Conservation (phyloP, 139 green algal genomes). For the Haematococcus sp. region DNA sequence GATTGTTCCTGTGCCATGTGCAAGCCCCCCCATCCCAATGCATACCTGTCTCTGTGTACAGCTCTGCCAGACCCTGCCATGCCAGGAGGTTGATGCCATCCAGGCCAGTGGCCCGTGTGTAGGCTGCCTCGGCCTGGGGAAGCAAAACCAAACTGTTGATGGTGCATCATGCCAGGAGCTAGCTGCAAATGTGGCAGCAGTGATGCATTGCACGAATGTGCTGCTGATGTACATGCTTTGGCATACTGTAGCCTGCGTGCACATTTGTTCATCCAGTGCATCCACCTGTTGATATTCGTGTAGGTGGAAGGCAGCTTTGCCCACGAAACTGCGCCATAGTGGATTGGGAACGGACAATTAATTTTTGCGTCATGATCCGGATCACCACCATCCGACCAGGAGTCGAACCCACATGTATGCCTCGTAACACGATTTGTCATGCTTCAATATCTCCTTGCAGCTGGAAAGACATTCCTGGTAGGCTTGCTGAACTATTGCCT, state of each 20-base stretch:
- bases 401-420: conserved; percentile 53
- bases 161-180: too few relatives aligned
- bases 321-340: conserved; percentile 46
- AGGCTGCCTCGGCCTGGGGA: conserved; percentile 52
- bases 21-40: too few relatives aligned
- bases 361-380: not conserved
- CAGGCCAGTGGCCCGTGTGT: conserved; percentile 50
- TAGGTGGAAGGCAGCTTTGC: conserved; percentile 63
- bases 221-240: not conserved
- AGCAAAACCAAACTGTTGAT: too few relatives aligned
- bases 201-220: not conserved
- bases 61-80: conserved; percentile 71
- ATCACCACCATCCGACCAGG: too few relatives aligned
- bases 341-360: not conserved
- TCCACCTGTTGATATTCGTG: conserved; percentile 50
- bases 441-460: conserved; percentile 58
- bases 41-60: conserved; percentile 43
- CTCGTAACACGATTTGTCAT: conserved; percentile 54
- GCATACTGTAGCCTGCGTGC: not conserved
- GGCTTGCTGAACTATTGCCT: conserved; percentile 31
- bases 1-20: not conserved
- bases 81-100: conserved; percentile 41
- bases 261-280: not conserved
- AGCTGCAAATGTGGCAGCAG: too few relatives aligned
- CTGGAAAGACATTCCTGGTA: conserved; percentile 47